Evolutionary conservation across 768 basidiomycete species (phyloP).

Genomic region (Hygrocybe coccinea): DNA sequence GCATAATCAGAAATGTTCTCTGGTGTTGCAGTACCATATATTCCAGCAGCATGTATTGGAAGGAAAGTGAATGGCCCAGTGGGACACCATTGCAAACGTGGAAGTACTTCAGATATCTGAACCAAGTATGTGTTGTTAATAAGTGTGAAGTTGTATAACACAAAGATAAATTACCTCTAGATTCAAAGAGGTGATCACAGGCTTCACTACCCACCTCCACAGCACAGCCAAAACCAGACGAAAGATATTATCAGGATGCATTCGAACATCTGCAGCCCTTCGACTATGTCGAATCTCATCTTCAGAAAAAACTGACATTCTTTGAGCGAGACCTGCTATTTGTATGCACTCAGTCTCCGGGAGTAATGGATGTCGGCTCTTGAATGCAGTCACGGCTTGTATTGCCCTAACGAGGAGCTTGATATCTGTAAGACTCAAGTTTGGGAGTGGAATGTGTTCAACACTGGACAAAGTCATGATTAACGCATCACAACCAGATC

Average conservation of each 20-base stretch:
- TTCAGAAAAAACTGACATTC: not conserved
- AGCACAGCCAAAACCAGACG: not conserved
- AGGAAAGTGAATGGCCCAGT: conserved; percentile 31
- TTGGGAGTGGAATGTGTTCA: conserved; percentile 12
- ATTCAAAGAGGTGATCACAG: not conserved
- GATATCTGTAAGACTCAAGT: not conserved
- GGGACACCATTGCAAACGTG: conserved; percentile 23
- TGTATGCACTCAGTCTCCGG: not conserved
- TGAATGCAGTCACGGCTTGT: not conserved
- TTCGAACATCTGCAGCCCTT: not conserved
- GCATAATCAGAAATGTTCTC: conserved; percentile 18
- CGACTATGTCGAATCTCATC: not conserved
- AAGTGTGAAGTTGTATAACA: not conserved
- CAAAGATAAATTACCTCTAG: not conserved
- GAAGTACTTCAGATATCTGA: conserved; percentile 9
- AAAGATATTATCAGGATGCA: not conserved
- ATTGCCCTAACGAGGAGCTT: not conserved
- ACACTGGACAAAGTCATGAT: conserved; percentile 3
- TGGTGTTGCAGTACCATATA: conserved; percentile 17
- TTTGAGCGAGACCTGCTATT: not conserved
- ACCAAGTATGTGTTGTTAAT: no score
- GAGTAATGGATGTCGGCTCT: not conserved
- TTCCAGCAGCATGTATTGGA: conserved; percentile 39
- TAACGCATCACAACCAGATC: conserved; percentile 18
- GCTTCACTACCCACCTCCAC: not conserved